phyloP scores from a whole-genome alignment of 345 rosid genomes.

The Firmiana major region DNA sequence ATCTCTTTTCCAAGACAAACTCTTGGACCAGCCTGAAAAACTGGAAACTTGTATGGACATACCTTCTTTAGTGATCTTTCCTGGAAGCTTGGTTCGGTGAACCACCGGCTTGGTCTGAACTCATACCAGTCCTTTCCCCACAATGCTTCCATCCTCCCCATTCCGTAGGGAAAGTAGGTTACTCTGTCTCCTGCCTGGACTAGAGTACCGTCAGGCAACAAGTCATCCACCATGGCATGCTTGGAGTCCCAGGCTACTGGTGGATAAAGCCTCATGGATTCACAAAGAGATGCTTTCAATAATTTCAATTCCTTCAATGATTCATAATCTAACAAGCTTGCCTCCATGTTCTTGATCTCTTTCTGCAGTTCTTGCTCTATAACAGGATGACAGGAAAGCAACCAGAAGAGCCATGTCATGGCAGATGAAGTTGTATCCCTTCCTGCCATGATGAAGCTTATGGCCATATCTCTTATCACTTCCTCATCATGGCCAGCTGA shows the following conservation, averaged over 20 bases:
- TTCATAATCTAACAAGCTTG: constrained; percentile 26
- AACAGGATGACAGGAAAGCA: constrained; percentile 34
- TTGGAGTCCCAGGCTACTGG: constrained; percentile 75
- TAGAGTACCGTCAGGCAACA: constrained; percentile 61
- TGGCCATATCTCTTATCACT: constrained; percentile 47
- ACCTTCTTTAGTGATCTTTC: constrained; percentile 38
- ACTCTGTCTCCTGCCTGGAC: constrained; percentile 79
- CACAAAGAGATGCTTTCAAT: constrained; percentile 58
- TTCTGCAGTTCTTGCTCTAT: constrained; percentile 32
- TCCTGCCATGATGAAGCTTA: constrained; percentile 68
- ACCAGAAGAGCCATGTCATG: constrained; percentile 62
- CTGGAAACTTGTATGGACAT: constrained; percentile 53
- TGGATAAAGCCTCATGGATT: constrained; percentile 70
- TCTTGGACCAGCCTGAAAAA: constrained; percentile 80
- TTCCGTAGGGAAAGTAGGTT: constrained; percentile 79
- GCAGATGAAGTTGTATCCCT: constrained; percentile 68
- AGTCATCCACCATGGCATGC: constrained; percentile 44
- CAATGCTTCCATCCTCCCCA: constrained; percentile 80
- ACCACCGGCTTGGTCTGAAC: constrained; percentile 72
- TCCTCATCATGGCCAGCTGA: constrained; percentile 35
- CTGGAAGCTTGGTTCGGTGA: constrained; percentile 15
- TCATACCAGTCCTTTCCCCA: constrained; percentile 67
- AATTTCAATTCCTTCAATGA: constrained; percentile 40
- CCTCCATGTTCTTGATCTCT: constrained; percentile 31
- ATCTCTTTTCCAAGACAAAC: constrained; percentile 70